Evolutionary conservation across 306 rosid genomes (phyloP).

Genomic region (Gleditsia sinensis): DNA sequence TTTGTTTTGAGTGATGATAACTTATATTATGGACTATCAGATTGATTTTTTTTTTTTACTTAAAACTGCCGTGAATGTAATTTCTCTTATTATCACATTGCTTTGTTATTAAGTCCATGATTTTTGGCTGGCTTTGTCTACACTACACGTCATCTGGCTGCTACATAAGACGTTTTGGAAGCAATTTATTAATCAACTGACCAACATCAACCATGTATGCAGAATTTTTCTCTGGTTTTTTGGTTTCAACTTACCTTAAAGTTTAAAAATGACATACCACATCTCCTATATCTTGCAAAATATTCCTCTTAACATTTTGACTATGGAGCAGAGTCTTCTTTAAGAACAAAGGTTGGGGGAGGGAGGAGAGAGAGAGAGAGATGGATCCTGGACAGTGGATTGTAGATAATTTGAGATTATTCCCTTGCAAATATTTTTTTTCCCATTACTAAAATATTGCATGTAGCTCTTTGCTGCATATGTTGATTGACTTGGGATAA

Average conservation of each 20-base stretch:
- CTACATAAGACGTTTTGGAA: constrained; percentile 17
- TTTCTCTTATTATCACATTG: background rate
- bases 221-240: constrained; percentile 7
- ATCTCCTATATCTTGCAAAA: constrained; percentile 11
- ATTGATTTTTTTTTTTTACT: background rate
- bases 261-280: constrained; percentile 7
- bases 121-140: constrained; percentile 5
- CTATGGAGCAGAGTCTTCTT: background rate
- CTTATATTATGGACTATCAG: background rate
- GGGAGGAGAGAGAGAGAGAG: background rate
- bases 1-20: constrained; percentile 5
- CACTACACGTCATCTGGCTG: background rate
- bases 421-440: background rate
- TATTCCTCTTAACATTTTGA: constrained; percentile 20
- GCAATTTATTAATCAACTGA: constrained; percentile 3
- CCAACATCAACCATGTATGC: background rate
- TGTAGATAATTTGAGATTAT: background rate
- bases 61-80: background rate
- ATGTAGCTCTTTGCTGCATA: constrained; percentile 9
- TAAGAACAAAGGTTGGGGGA: background rate
- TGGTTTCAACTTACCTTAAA: constrained; percentile 11
- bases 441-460: background rate
- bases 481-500: constrained; percentile 32
- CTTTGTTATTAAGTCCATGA: background rate
- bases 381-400: background rate